Evolutionary conservation across 495 filamentous ascomycete species (phyloP), one percentile per base, ranked within the genome.

Genomic region (Collariella sp.): DNA sequence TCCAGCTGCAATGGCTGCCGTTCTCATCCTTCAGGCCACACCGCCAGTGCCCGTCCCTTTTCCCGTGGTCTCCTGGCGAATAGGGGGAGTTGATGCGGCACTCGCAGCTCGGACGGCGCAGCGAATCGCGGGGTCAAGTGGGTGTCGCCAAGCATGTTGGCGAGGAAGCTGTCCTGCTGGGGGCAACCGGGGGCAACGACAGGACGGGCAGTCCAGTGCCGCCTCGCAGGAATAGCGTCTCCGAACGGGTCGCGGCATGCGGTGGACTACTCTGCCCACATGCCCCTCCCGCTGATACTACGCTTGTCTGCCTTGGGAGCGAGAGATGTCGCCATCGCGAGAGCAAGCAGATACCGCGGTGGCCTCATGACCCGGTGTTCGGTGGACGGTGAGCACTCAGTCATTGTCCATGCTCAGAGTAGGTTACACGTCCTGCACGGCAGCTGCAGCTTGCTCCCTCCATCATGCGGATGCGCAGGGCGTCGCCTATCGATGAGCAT

Each of bases 341-440:
- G n/a, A 18, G 12, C 22, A 38, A 36, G 34, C 48, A 22, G 35
- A 15, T 46, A n/a, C 35, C 26, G 7, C 33, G 54, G 46, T 57
- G 60, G 35, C 51, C 61, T 33, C 56, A 63, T 63, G 63, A 63
- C 58, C 46, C 47, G 33, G 44, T 16, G 29, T 43, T 50, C 51
- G 59, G 57, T 56, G 54, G 54, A 58, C 51, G 56, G 63, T 57
- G 60, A 60, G 50, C 22, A 33, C 42, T 24, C 46, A 44, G 46
- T 57, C 24, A 40, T 15, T 26, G 23, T 44, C 10, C 42, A 7
- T 40, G 22, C 40, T 49, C 31, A 40, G 43, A 22, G 39, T 36
- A 42, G 34, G 51, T 52, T 9, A 18, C 43, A 46, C 20, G 38
- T 50, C 24, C 53, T 59, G 46, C 51, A 50, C 39, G 24, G 48